Evolutionary conservation across 805 yeast genomes (phyloP).

Genomic region (Zygotorulaspora florentina): DNA sequence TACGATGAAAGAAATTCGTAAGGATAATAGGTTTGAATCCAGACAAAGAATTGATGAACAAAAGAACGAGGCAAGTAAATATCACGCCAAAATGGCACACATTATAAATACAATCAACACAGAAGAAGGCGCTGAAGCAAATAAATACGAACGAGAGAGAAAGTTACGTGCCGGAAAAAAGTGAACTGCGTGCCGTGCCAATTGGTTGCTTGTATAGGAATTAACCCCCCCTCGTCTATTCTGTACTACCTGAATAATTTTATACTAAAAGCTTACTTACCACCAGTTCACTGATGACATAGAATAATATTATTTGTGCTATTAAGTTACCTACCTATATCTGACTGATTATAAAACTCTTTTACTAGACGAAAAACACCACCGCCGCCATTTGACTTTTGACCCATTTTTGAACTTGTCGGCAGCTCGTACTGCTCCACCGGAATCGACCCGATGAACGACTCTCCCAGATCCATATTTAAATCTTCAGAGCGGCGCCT

Average conservation of each 20-base stretch:
- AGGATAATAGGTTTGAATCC: slow-evolving; percentile 81
- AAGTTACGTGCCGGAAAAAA: slow-evolving; percentile 51
- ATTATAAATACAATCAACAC: slow-evolving; percentile 85
- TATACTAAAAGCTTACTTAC: not conserved
- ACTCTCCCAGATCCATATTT: slow-evolving; percentile 39
- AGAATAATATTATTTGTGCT: not conserved
- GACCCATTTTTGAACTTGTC: slow-evolving; percentile 1
- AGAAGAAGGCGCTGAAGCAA: slow-evolving; percentile 92
- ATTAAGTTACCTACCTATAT: slow-evolving; percentile 20
- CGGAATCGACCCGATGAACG: slow-evolving; percentile 39
- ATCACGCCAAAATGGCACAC: slow-evolving; percentile 85
- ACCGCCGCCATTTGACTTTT: slow-evolving; percentile 11
- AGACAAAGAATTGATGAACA: slow-evolving; percentile 78
- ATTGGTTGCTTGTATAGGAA: not conserved
- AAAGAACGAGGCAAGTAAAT: slow-evolving; percentile 67
- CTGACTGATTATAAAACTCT: slow-evolving; percentile 60
- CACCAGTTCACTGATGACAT: not conserved
- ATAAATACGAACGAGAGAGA: slow-evolving; percentile 85
- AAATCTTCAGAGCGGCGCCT: slow-evolving; percentile 2
- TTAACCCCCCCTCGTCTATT: too few species aligned
- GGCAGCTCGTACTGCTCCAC: slow-evolving; percentile 11
- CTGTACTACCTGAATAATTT: too few species aligned
- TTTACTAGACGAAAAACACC: slow-evolving; percentile 80
- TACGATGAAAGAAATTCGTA: slow-evolving; percentile 84
- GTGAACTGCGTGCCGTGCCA: not conserved